Evolutionary conservation across 108 stramenopile genomes (phyloP).

Genomic region (Pseudonitzschia multiseries): DNA sequence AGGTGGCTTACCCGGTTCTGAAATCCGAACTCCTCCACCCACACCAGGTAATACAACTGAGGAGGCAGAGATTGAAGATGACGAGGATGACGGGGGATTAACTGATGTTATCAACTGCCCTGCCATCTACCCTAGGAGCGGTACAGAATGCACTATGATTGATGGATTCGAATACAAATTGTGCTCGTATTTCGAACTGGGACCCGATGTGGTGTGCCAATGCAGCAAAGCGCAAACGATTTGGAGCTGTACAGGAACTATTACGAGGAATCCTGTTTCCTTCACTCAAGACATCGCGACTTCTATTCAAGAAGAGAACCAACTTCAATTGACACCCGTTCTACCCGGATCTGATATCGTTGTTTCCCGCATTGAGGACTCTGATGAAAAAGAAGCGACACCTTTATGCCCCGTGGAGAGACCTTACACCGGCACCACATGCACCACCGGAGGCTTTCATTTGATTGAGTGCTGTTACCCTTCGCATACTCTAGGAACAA

Average conservation of each 20-base stretch:
- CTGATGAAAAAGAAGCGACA: neutral
- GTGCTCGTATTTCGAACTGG: neutral
- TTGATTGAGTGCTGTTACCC: neutral
- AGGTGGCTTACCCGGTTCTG: neutral
- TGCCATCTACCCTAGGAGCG: neutral
- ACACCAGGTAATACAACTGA: neutral
- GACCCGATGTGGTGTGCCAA: neutral
- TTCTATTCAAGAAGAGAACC: neutral
- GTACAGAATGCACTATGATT: neutral
- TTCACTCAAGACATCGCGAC: neutral
- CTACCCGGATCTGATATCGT: conserved; percentile 1
- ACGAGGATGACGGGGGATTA: neutral
- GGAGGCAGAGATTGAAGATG: neutral
- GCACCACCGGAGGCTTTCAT: conserved; percentile 3
- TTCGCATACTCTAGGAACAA: neutral
- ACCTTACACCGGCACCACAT: neutral
- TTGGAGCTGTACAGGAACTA: neutral
- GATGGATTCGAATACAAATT: neutral
- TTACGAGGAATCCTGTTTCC: neutral
- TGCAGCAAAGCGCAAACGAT: neutral
- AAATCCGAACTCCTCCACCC: conserved; percentile 2
- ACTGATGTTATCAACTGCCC: neutral
- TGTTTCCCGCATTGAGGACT: neutral
- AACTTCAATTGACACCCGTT: neutral
- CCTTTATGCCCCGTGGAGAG: neutral